Evolutionary conservation across 768 basidiomycete species (phyloP), one percentile per base, ranked within the genome.

Genomic region (Mrakia blollopis): DNA sequence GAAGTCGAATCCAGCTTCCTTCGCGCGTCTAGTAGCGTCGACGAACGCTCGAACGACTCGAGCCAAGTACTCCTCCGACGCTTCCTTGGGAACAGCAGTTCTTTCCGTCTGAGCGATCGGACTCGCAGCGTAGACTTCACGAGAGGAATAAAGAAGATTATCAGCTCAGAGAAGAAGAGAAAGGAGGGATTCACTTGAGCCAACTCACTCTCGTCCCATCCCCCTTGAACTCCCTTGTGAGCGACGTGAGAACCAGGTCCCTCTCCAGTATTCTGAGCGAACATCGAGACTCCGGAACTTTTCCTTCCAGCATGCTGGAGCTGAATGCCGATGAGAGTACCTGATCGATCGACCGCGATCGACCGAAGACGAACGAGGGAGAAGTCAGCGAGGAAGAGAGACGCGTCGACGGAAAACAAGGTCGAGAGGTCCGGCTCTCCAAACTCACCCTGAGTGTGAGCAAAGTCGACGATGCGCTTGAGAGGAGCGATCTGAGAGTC

Each of bases 231-330:
- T 39, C 65, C 86, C 77, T 86, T 82, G 13, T 80, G 75, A 9
- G 88, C 87, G 21, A 86, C 84, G 75, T 84, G 80, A 21, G 11
- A 21, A 3, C 65, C 65, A 7, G 65, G 37, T 25, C 65, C 65
- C 3, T 41, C 7, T 6, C 23, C 63, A 16, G 44, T 82, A 54
- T 28, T 78, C 80, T 74, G 73, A 80, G 79, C 90, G 44, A 90
- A 93, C 0, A 91, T 90, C 0, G 91, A 86, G 71, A 87, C 85
- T 0, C 88, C 90, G 10, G 88, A 89, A 0, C 90, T 89, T 82
- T 95, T 78, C 8, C 91, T 86, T 0, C 92, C 91, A 0, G 90
- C 91, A 81, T 94, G 92, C 0, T 88, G 88, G 28, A 94, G 88
- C 81, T 94, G 93, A 47, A 94, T 86, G 0, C 91, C 93, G 39